A percentile compares a stretch with the other conserved stretches of the same genome.
Evolutionary conservation across 2,329 filamentous ascomycete genomes (phyloP).

Genomic region (Zasmidium citrigriseum): DNA sequence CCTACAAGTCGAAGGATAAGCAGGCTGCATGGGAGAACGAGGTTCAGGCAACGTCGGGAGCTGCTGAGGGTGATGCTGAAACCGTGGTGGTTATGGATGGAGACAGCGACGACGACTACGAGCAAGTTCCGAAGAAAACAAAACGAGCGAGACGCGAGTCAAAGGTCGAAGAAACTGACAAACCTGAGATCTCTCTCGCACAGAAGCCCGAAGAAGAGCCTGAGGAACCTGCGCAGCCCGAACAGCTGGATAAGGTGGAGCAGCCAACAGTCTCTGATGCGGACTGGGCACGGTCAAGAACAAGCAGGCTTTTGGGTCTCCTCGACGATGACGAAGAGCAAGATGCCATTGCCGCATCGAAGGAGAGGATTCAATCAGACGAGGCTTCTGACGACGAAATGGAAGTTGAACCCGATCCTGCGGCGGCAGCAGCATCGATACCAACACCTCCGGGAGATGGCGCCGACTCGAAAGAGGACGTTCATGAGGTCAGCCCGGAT

Average conservation of each 20-base stretch:
- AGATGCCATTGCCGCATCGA: not conserved
- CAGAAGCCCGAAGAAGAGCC: not conserved
- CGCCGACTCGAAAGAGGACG: slow-evolving; percentile 43
- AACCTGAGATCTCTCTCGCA: not conserved
- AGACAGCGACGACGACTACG: slow-evolving; percentile 72
- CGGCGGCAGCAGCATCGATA: slow-evolving; percentile 11
- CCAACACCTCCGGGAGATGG: slow-evolving; percentile 30
- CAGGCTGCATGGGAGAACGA: slow-evolving; percentile 57
- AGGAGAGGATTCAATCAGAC: slow-evolving; percentile 5
- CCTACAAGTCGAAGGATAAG: slow-evolving; percentile 67
- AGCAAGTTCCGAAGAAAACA: slow-evolving; percentile 56
- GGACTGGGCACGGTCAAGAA: slow-evolving; percentile 90
- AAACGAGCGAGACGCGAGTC: slow-evolving; percentile 33
- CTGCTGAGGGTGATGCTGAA: slow-evolving; percentile 16
- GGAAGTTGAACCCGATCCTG: slow-evolving; percentile 3
- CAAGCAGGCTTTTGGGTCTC: slow-evolving; percentile 81
- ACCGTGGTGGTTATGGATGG: slow-evolving; percentile 35
- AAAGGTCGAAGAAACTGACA: not conserved
- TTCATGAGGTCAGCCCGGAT: slow-evolving; percentile 42
- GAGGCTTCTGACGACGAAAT: slow-evolving; percentile 1
- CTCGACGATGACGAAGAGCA: slow-evolving; percentile 69
- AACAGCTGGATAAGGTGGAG: slow-evolving; percentile 20
- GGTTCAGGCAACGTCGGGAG: slow-evolving; percentile 27
- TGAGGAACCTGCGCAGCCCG: slow-evolving; percentile 10
- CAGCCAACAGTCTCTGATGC: slow-evolving; percentile 64